phyloP scores from a whole-genome alignment of 306 rosid species.

The Comarum palustre region DNA sequence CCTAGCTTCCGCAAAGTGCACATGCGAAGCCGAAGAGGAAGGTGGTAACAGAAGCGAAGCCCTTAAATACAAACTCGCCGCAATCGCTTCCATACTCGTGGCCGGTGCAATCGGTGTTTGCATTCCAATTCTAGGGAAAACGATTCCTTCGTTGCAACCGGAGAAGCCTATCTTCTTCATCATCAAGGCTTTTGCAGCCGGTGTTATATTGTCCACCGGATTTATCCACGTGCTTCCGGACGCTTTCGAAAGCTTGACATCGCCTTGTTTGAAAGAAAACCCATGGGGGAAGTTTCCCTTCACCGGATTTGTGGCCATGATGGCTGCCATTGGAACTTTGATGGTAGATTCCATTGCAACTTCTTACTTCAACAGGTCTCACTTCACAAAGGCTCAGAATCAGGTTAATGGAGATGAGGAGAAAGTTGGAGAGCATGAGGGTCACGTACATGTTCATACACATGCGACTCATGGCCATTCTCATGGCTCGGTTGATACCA shows the following conservation, averaged over 20 bases:
- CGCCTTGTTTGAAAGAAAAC: constrained; percentile 40
- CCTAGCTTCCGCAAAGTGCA: constrained; percentile 35
- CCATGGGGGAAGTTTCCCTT: constrained; percentile 72
- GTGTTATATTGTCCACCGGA: constrained; percentile 69
- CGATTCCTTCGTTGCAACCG: constrained; percentile 50
- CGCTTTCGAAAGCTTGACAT: constrained; percentile 46
- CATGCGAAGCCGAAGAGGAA: constrained; percentile 26
- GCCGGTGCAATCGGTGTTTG: constrained; percentile 59
- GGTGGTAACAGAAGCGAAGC: constrained; percentile 34
- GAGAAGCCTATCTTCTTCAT: constrained; percentile 54
- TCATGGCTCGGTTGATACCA: constrained; percentile 38
- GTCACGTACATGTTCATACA: constrained; percentile 52
- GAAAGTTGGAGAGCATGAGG: constrained; percentile 31
- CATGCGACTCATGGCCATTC: constrained; percentile 71
- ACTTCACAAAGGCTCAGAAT: constrained; percentile 8
- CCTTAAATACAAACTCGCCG: constrained; percentile 41
- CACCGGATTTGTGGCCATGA: constrained; percentile 83
- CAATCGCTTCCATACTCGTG: constrained; percentile 45
- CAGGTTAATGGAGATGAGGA: constrained; percentile 31
- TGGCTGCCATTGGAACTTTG: constrained; percentile 61
- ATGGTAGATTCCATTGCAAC: constrained; percentile 79
- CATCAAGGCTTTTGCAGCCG: constrained; percentile 73
- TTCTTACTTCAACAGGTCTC: constrained; percentile 37
- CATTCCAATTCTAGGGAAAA: constrained; percentile 58
- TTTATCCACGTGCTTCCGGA: constrained; percentile 79